Base-by-base conservation (phyloP, 352 stramenopile species). In the Pythium phragmitis region DNA sequence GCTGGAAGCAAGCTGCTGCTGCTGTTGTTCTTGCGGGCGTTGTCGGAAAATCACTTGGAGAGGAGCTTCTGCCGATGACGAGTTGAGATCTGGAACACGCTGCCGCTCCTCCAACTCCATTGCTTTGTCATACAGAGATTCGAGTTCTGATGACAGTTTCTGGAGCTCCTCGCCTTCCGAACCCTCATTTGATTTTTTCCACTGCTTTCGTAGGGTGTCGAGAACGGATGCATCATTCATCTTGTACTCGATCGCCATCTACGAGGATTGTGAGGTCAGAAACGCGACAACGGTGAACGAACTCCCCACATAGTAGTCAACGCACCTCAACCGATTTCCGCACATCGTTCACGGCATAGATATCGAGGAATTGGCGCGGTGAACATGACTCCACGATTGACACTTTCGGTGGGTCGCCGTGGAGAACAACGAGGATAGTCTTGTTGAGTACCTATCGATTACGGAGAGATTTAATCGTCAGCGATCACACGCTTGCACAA, bases 11-110 rank as follows among this genome's bases (percentile, higher is more conserved):
- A 37, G 19, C 11, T 39, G 42, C 33, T 36, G 37, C 48, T 61
- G 51, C 56, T 55, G 26, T 7, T 60, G 37, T 16, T 63, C 55
- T 46, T 62, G 56, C 21, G 83, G 82, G 28, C 87, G 81, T 50
- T 93, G 87, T 63, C 93, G 93, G 65, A 92, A 95, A 26, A 95
- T 89, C 54, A 95, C 64, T 68, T 95, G 87, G 33, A 92, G 68
- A 34, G 85, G 87, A 43, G 81, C 61, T 36, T 65, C 68, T 46
- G 75, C 58, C 39, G 56, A 53, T 34, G 60, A 59, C 4, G 60
- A 68, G 12, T 46, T 59, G 21, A 70, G 54, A 34, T 76, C 69
- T 23, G 57, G 49, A 11, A 16, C 55, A 17, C 70, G 72, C 57
- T 85, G 79, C 26, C 84, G 68, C 21, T 83, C 79, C 56, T 88